Evolutionary conservation across 2,329 filamentous ascomycete species (phyloP), one percentile per base, ranked within the genome.

Genomic region (Clonostachys byssicola): DNA sequence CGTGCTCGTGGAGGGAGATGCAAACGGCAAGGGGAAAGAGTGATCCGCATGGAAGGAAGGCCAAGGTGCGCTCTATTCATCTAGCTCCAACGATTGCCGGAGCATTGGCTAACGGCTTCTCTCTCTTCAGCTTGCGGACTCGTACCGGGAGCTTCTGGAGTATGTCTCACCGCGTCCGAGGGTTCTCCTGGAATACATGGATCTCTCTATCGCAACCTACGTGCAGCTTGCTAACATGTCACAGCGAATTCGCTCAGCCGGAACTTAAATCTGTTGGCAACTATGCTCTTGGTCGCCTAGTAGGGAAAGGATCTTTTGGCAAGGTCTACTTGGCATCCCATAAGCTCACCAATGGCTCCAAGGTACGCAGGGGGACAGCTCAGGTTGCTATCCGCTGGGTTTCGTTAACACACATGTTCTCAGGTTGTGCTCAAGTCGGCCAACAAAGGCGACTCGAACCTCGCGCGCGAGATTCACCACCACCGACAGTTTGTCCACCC

Each of bases 371-470:
- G 62, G 44, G 36, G 23, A 30, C 23, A 30, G 10, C 3, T 10
- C 23, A 9, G 23, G 23, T 10, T 34, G 20, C 23, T 30, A 30
- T 30, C 23, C 23, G 23, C 10, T 30, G 23, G 8, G 23, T 30
- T 30, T 30, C 23, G 23, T 30, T 30, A 30, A 30, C 23, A 30
- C 23, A 1, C 23, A 18, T 33, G 36, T 43, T 34, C 16, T 8
- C 64, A 95, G 89, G 94, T 99, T 58, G 94, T 99, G 35, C 89
- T 99, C 70, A 99, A 99, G 71, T 96, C 92, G 51, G 94, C 94
- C 52, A 92, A 94, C 64, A 96, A 96, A 67, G 87, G 92, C 63
- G 94, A 99, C 67, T 83, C 89, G 47, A 99, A 99, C 64, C 85
- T 99, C 43, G 92, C 92, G 14, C 88, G 94, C 57, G 94, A 99